Base-by-base conservation (phyloP, 768 basidiomycete genomes). In the Suillus placidus region DNA sequence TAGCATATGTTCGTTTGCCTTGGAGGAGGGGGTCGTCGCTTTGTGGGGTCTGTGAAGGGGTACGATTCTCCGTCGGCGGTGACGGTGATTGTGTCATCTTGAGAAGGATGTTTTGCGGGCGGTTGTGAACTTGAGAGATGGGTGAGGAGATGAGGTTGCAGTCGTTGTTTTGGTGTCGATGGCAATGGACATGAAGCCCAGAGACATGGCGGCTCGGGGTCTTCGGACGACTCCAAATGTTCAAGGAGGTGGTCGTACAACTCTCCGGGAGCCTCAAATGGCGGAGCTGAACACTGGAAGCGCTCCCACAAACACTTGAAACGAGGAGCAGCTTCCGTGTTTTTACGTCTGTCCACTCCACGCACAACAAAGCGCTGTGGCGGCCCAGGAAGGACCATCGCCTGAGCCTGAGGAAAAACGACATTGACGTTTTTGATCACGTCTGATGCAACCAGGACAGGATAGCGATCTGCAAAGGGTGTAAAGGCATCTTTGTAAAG, bases 351-450 rank as follows among this genome's bases (percentile, higher is more conserved):
- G 65, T 89, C 87, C 51, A 98, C 90, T 7, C 95, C 95, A 43
- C 90, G 89, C 57, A 99, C 94, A 45, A 99, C 84, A 72, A 97
- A 99, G 62, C 87, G 84, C 69, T 89, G 90, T 5, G 86, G 83
- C 6, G 87, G 85, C 1, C 88, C 91, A 42, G 83, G 85, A 42
- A 93, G 82, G 26, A 96, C 93, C 88, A 94, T 94, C 1, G 96
- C 94, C 69, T 89, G 87, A 0, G 95, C 94, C 57, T 88, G 85
- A 7, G 93, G 91, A 71, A 95, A 97, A 34, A 95, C 91, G 12
- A 86, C 79, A 58, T 87, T 93, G 67, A 96, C 93, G 67, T 92
- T 93, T 77, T 97, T 96, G 76, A 99, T 98, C 58, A 97, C 93
- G 52, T 99, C 97, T 1, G 93, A 90, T 0, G 97, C 96, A 3